phyloP scores from a whole-genome alignment of 352 stramenopile genomes.

The Pythium aquatile region DNA sequence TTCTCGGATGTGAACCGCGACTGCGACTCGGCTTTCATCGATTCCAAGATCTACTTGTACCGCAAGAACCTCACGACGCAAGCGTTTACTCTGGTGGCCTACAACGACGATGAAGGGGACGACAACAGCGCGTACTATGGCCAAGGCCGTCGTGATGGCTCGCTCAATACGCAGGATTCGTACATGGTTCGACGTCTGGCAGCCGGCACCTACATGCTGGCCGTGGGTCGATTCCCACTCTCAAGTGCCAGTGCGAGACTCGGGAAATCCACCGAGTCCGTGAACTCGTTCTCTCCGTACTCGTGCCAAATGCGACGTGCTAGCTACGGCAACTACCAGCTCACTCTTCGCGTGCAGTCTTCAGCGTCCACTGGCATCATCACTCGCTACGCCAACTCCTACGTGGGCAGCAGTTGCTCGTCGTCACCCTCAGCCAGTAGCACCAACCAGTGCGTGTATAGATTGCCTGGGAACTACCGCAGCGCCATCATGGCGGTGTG shows the following conservation, averaged over 20 bases:
- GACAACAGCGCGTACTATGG: slow-evolving; percentile 50
- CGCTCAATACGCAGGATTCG: slow-evolving; percentile 48
- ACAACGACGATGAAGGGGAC: slow-evolving; percentile 65
- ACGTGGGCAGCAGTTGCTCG: slow-evolving; percentile 63
- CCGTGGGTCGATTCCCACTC: slow-evolving; percentile 58
- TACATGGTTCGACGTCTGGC: slow-evolving; percentile 54
- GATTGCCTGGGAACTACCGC: slow-evolving; percentile 40
- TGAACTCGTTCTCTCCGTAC: slow-evolving; percentile 59
- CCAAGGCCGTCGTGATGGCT: slow-evolving; percentile 43
- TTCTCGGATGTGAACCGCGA: slow-evolving; percentile 64
- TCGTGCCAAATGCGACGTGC: slow-evolving; percentile 50
- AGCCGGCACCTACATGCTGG: slow-evolving; percentile 52
- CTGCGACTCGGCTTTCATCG: slow-evolving; percentile 73
- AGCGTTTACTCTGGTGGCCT: slow-evolving; percentile 39
- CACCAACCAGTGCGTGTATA: slow-evolving; percentile 41
- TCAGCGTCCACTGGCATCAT: slow-evolving; percentile 31
- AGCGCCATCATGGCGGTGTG: slow-evolving; percentile 21
- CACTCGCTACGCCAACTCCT: slow-evolving; percentile 50
- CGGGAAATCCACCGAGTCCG: slow-evolving; percentile 33
- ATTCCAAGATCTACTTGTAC: slow-evolving; percentile 62
- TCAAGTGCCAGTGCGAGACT: slow-evolving; percentile 34
- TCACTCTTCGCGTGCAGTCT: slow-evolving; percentile 57
- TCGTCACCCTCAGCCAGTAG: slow-evolving; percentile 26
- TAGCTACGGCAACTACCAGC: slow-evolving; percentile 70
- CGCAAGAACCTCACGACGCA: slow-evolving; percentile 22